Base-by-base conservation (phyloP, 1,284 basidiomycete genomes). In the Xanthoconium separans region DNA sequence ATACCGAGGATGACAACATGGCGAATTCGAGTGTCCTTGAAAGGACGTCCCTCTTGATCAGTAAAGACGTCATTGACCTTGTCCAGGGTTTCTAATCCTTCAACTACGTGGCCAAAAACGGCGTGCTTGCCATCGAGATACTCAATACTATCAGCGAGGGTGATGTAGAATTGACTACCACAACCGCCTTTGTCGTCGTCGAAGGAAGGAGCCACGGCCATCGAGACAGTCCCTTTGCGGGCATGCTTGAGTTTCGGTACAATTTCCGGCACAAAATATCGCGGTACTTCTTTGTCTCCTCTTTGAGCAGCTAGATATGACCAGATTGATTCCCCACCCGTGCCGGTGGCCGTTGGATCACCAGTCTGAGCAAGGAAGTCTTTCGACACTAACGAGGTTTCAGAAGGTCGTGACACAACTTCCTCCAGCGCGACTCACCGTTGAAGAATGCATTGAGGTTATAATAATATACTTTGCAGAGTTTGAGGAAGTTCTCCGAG, bases 371-470 rank as follows among this genome's bases (percentile, higher is more conserved):
- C 95, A 50, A 99, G 82, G 62, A 99, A 99, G 70, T 98, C 92
- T 71, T 95, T 96, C 36, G 95, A 94, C 9, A 99, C 95, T 62
- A 57, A 40, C 58, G 39, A 37, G 29, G 47, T 40, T 44, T 50
- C 42, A 56, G 45, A 15, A 10, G 34, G 16, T 48, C 29, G 72
- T 16, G 29, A 44, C 49, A 44, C 6, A 29, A 13, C 6, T 16
- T 10, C 3, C n/a, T 39, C 36, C n/a, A 36, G 44, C 53, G 2
- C 15, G 29, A 55, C 85, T 53, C 58, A 93, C 93, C 92, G 74
- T 98, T 97, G 80, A 97, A 97, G 77, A 99, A 98, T 0, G 93
- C 92, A 70, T 94, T 91, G 60, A 97, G 76, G 70, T 94, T 95
- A 78, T 97, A 98, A 71, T 96, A 96, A 71, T 98, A 97, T 57